phyloP scores from a whole-genome alignment of 768 basidiomycete genomes.

The Hygrophorus russula region DNA sequence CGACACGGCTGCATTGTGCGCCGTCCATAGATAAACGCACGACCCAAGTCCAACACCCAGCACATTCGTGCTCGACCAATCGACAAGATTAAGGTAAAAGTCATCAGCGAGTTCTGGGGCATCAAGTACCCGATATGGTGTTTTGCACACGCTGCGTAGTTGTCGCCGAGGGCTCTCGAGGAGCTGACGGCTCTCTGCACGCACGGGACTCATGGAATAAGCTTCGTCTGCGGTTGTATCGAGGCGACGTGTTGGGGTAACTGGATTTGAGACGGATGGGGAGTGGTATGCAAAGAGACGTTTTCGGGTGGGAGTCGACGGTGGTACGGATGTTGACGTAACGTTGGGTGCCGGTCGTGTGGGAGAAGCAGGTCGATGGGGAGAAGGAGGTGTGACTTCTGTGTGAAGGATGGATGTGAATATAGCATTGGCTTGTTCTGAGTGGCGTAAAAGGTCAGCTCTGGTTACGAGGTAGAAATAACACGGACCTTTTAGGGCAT shows the following conservation, averaged over 20 bases:
- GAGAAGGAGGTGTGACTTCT: slow-evolving; percentile 66
- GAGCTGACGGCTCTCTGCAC: slow-evolving; percentile 68
- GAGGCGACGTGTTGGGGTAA: slow-evolving; percentile 47
- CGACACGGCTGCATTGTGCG: slow-evolving; percentile 83
- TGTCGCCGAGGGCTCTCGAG: slow-evolving; percentile 78
- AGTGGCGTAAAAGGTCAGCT: neutral
- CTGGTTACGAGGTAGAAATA: neutral
- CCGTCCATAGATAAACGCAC: slow-evolving; percentile 96
- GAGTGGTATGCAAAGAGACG: slow-evolving; percentile 61
- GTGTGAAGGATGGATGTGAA: slow-evolving; percentile 69
- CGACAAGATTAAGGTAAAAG: slow-evolving; percentile 96
- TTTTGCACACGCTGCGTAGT: slow-evolving; percentile 80
- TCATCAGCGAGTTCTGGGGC: slow-evolving; percentile 97
- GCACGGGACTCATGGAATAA: slow-evolving; percentile 86
- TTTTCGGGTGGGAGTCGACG: slow-evolving; percentile 35
- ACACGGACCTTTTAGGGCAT: slow-evolving; percentile 60
- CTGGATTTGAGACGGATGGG: slow-evolving; percentile 46
- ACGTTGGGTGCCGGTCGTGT: slow-evolving; percentile 31
- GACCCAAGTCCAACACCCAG: slow-evolving; percentile 86
- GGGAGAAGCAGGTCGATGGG: slow-evolving; percentile 52
- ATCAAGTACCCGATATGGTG: slow-evolving; percentile 93
- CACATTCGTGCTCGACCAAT: slow-evolving; percentile 94
- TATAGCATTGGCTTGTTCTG: slow-evolving; percentile 79
- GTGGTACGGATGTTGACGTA: slow-evolving; percentile 23
- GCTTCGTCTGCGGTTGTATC: slow-evolving; percentile 82